Base-by-base conservation (phyloP, 352 stramenopile species). In the Phytophthora lateralis region DNA sequence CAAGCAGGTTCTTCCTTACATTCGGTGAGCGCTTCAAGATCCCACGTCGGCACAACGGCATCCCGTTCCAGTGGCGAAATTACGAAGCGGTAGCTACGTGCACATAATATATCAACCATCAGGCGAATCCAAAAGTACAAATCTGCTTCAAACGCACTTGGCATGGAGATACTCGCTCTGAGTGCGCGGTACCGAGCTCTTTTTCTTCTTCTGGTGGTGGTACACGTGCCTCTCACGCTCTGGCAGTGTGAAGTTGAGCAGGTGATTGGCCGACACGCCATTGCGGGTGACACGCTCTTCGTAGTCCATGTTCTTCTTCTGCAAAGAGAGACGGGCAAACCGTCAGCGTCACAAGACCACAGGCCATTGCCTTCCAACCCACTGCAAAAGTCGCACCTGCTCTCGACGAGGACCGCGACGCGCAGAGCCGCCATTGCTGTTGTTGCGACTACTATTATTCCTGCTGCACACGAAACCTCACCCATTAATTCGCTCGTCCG, bases 131-230 rank as follows among this genome's bases (percentile, higher is more conserved):
- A 12, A 12, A 30, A 1, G n/a, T n/a, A 10, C 14, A 60, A 18
- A 0, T 2, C 15, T 21, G 14, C 27, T 37, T n/a, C 17, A 45
- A 45, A 73, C 75, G 55, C 66, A 95, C 86, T 93, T 95, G 60
- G 86, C 86, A 63, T 95, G 86, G 14, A 95, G 79, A 56, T 90
- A 95, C 71, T 95, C 84, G 65, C 63, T 89, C 46, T 92, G 84
- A 41, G 86, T 95, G 59, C 84, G 82, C 49, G 80, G 66, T 18
- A 70, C 66, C 2, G 35, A 71, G 39, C 80, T 88, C 69, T 87
- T 82, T 62, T 92, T 93, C 66, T 88, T 91, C 56, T 80, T 81
- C 41, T 76, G 66, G 32, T 71, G 57, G 45, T 74, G 52, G 17
- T 64, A 49, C 35, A 67, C 57, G 2, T 63, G 52, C 35, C 73